A percentile compares a stretch with the other conserved stretches of the same genome.
Evolutionary conservation across 345 rosid genomes (phyloP).

Genomic region (Eutrema yunnanense): DNA sequence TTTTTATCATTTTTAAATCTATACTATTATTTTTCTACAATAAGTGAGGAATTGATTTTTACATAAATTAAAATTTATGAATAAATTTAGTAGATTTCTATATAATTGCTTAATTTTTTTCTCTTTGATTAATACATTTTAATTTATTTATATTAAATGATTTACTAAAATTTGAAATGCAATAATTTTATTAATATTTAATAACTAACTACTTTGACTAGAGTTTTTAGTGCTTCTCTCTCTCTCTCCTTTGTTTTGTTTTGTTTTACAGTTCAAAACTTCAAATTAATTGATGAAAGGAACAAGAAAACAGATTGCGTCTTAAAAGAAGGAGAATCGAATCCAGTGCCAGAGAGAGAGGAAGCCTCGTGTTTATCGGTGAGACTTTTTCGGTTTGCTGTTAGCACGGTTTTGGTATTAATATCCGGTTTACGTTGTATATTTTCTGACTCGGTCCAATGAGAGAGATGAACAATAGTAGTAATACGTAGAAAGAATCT

Average conservation of each 20-base stretch:
- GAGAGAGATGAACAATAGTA: not conserved
- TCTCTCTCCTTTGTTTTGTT: not conserved
- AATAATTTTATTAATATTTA: too few relatives aligned
- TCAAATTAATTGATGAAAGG: not conserved
- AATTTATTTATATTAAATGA: too few relatives aligned
- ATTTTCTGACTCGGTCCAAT: not conserved
- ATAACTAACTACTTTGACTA: too few relatives aligned
- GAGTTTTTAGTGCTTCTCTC: too few relatives aligned
- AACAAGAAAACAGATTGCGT: not conserved
- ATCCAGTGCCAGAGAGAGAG: not conserved
- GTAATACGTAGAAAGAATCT: conserved; percentile 10
- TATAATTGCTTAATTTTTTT: too few relatives aligned
- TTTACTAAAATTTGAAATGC: too few relatives aligned
- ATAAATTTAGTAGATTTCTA: too few relatives aligned
- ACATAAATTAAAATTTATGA: too few relatives aligned
- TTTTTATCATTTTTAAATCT: too few relatives aligned
- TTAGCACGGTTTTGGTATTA: not conserved
- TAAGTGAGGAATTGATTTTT: too few relatives aligned
- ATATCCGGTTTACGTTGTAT: conserved; percentile 6
- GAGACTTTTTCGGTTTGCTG: not conserved
- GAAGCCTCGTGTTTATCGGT: conserved; percentile 15
- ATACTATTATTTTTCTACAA: too few relatives aligned
- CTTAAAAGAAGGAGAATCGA: not conserved
- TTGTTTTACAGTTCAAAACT: not conserved
- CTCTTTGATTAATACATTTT: too few relatives aligned